A percentile compares a stretch with the other conserved stretches of the same genome.
Conservation (phyloP, 352 stramenopile species). For the Phytopythium aichiense region DNA sequence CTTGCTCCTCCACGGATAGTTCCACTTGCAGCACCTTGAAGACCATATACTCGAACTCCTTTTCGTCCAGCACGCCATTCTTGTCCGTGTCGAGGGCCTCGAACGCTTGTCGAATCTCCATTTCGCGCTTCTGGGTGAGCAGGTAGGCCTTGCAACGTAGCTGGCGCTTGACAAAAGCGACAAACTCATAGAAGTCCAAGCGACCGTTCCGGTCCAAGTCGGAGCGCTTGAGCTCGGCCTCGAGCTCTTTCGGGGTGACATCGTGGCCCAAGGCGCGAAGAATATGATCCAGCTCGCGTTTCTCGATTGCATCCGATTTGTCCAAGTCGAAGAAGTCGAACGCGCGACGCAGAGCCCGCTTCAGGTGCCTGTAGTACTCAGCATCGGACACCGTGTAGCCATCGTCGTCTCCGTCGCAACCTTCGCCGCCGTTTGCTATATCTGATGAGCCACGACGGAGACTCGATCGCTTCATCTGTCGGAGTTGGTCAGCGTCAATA, state of each 20-base stretch:
- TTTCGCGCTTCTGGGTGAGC: constrained; percentile 53
- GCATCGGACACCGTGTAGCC: constrained; percentile 36
- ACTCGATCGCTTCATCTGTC: constrained; percentile 20
- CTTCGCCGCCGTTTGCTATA: background rate
- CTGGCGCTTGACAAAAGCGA: constrained; percentile 60
- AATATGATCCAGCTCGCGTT: constrained; percentile 59
- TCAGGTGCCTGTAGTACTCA: constrained; percentile 60
- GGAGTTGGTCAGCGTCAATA: constrained; percentile 38
- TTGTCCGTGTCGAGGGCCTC: constrained; percentile 62
- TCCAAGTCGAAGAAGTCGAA: constrained; percentile 83
- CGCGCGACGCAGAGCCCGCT: constrained; percentile 47
- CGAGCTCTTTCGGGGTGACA: constrained; percentile 60
- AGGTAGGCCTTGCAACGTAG: constrained; percentile 52
- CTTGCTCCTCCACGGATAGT: constrained; percentile 66
- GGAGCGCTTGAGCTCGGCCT: constrained; percentile 47
- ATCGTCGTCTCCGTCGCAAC: constrained; percentile 15
- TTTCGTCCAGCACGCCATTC: constrained; percentile 59
- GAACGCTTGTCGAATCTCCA: constrained; percentile 74
- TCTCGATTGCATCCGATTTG: constrained; percentile 65
- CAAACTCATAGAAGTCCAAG: constrained; percentile 77
- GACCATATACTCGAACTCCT: constrained; percentile 74
- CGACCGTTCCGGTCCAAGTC: constrained; percentile 65
- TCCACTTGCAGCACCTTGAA: constrained; percentile 75
- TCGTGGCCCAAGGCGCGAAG: constrained; percentile 67
- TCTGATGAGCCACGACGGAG: background rate